These are phyloP conservation scores for Murraya paniculata DNA, from an alignment of 345 rosid species.

Conservation along the genomic window DNA sequence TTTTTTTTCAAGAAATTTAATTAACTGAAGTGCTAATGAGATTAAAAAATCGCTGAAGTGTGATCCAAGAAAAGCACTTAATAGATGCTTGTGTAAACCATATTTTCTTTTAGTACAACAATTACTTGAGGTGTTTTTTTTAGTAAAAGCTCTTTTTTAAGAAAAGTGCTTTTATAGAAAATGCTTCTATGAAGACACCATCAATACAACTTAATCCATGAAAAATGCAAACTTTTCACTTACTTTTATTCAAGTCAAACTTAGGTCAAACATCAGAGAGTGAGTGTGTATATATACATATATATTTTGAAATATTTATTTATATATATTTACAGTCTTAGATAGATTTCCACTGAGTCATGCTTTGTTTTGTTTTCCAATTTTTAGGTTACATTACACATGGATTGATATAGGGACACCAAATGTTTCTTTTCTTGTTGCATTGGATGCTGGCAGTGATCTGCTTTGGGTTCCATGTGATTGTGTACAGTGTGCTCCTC, in stretches of 20 bases:
- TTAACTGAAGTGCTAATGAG: too few species aligned
- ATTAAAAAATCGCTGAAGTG: background rate
- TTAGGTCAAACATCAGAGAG: background rate
- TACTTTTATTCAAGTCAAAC: background rate
- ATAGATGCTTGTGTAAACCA: background rate
- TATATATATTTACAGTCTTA: background rate
- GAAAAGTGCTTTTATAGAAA: too few species aligned
- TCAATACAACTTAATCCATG: background rate
- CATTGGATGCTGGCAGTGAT: constrained; percentile 81
- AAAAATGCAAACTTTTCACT: background rate
- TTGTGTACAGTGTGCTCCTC: constrained; percentile 75
- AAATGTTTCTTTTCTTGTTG: constrained; percentile 75
- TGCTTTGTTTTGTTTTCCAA: background rate
- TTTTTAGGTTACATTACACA: constrained; percentile 67
- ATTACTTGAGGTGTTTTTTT: background rate
- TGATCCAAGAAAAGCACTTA: background rate
- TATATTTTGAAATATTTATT: background rate
- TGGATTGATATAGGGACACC: constrained; percentile 89
- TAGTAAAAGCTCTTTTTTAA: background rate
- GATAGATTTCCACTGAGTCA: background rate
- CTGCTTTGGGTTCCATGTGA: constrained; percentile 90
- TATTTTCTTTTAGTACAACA: background rate
- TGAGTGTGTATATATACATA: too few species aligned
- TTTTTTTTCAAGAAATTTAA: too few species aligned
- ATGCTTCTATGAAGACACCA: background rate